Conservation (phyloP, 495 filamentous ascomycete species). For the Daldinia grandis region DNA sequence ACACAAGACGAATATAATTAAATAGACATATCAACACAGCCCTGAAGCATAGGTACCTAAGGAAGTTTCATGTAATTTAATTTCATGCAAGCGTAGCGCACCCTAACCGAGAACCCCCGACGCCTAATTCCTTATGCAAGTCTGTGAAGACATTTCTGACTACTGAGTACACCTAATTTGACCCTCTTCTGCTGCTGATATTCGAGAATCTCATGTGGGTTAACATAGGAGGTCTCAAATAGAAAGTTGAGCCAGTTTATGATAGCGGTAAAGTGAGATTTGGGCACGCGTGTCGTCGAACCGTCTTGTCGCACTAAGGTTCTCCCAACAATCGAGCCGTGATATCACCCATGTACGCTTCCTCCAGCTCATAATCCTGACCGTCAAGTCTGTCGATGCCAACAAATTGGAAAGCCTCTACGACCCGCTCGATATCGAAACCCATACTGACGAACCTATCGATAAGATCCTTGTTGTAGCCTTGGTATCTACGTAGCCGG, state of each 20-base stretch:
- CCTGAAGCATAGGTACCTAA: neutral
- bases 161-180: conserved; percentile 7
- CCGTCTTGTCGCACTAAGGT: conserved; percentile 39
- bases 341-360: conserved; percentile 88
- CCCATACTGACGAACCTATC: conserved; percentile 94
- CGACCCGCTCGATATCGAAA: conserved; percentile 88
- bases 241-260: conserved; percentile 3
- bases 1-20: neutral
- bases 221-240: neutral
- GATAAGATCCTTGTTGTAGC: conserved; percentile 86
- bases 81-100: conserved; percentile 13
- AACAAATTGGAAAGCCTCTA: conserved; percentile 81
- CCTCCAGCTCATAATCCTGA: conserved; percentile 82
- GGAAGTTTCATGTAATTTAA: conserved; percentile 5
- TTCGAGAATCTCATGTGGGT: neutral
- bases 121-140: conserved; percentile 36
- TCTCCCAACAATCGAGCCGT: conserved; percentile 86
- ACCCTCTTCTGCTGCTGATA: conserved; percentile 9
- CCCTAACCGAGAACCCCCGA: conserved; percentile 11
- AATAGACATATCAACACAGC: neutral
- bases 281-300: neutral
- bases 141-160: conserved; percentile 36
- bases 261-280: neutral
- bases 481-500: conserved; percentile 71
- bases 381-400: conserved; percentile 81